Evolutionary conservation across 495 filamentous ascomycete species (phyloP), one percentile per base, ranked within the genome.

Genomic region (Penicillium maclennaniae): DNA sequence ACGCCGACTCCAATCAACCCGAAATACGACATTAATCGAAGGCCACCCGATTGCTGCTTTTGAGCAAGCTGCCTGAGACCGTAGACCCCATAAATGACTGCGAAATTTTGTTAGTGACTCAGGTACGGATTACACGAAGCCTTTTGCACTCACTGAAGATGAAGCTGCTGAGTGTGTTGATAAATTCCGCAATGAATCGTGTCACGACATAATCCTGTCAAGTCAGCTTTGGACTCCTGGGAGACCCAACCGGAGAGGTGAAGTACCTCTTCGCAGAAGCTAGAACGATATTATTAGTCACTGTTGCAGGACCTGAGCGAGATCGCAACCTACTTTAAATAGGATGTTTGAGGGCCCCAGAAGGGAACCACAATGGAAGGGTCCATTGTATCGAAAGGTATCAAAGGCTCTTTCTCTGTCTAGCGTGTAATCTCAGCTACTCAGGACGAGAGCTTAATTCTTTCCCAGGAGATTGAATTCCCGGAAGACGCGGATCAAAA

Each of bases 191-290:
- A 14, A 70, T 51, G 26, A 56, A 70, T 39, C 67, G 60, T 34
- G 67, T 68, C 20, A 68, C 53, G 3, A 59, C 62, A 53, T 68
- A 70, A 47, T 70, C 67, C 63, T 70, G 12, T 36, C 6, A 23
- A 20, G 26, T 46, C 14, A 45, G 45, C 9, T 39, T 55, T 54
- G 38, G 46, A 37, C 17, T 5, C 4, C 25, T 16, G 28, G 10
- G 19, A 28, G 16, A 42, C 17, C 5, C 14, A 26, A 34, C 31
- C 6, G 26, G 19, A 43, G 15, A 25, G 14, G 23, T 15, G 20
- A 14, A 15, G 36, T 59, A 68, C 65, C 60, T 68, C 65, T 63
- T 70, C 67, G 20, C 67, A 70, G 40, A 70, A 70, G 37, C 67
- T 70, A 44, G 15, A 47, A 31, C 17, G 5, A 34, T 60, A 48